Conservation (phyloP, 2,329 filamentous ascomycete genomes). For the Orbilia blumenaviensis region DNA sequence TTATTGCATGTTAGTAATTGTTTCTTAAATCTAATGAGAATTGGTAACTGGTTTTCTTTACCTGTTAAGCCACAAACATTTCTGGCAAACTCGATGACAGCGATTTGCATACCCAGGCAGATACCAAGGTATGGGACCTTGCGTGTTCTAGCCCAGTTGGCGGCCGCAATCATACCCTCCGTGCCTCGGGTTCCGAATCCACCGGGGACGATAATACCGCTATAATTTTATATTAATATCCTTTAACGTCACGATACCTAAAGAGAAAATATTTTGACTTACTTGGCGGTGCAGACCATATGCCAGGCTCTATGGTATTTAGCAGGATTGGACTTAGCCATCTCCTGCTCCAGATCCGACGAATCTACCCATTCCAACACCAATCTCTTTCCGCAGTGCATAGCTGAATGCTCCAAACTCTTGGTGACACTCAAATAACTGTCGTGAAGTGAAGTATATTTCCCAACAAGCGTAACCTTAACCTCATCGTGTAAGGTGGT, state of each 20-base stretch:
- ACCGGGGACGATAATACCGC: slow-evolving; percentile 74
- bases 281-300: slow-evolving; percentile 73
- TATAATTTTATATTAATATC: slow-evolving; percentile 15
- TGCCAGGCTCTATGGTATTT: slow-evolving; percentile 89
- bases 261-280: slow-evolving; percentile 2
- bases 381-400: slow-evolving; percentile 82
- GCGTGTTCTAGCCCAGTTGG: slow-evolving; percentile 85
- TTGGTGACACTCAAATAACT: slow-evolving; percentile 86
- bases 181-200: slow-evolving; percentile 84
- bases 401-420: slow-evolving; percentile 87
- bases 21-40: too few relatives aligned
- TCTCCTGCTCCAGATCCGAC: slow-evolving; percentile 78
- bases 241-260: neutral
- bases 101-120: slow-evolving; percentile 91
- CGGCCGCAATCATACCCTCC: slow-evolving; percentile 87
- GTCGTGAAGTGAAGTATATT: slow-evolving; percentile 86
- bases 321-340: slow-evolving; percentile 71
- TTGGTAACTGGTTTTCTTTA: slow-evolving; percentile 2
- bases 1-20: neutral
- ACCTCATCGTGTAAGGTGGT: slow-evolving; percentile 75
- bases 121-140: slow-evolving; percentile 86
- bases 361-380: slow-evolving; percentile 86
- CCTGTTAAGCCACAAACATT: slow-evolving; percentile 72
- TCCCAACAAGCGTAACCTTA: slow-evolving; percentile 86
- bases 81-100: slow-evolving; percentile 87